Base-by-base conservation (phyloP, 1,284 basidiomycete species). In the Ceratobasidium papillatum region DNA sequence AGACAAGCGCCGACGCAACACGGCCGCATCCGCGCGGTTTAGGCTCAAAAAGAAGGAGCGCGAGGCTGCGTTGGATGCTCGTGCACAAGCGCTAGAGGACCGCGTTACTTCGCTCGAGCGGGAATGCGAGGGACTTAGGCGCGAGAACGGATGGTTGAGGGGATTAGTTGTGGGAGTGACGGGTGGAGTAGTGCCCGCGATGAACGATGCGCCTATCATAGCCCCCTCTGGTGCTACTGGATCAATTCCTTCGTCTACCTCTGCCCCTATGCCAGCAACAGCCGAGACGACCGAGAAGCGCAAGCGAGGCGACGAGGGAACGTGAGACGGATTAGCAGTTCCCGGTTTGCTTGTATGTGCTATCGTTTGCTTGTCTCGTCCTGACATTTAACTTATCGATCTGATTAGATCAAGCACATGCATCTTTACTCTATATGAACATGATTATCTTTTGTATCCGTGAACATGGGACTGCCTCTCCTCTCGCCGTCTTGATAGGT, bases 31-130 rank as follows among this genome's bases (percentile, higher is more conserved):
- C 75, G 96, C 96, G n/a, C 93, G 97, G 17, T 99, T 99, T 88
- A 88, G 97, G 75, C 85, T 96, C 80, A 99, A 99, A 89, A 99
- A 99, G 88, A 99, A 99, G 87, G 95, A 98, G 84, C 87, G 98
- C 25, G 97, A 99, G 84, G 93, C 92, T 17, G 95, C 95, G 11
- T 85, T 99, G 19, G 97, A 99, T 83, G 87, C 87, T 64, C 91
- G 91, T 79, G 91, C 94, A 22, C 96, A 96, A 84, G 95, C 98
- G 80, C 87, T 99, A n/a, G 92, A 96, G 81, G 85, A 85, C 0
- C 90, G 93, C 74, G 93, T 98, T 9, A 86, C 85, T 58, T 91
- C 94, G 79, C 87, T 99, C 8, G 93, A 96, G 83, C 89, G 93
- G 78, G 95, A 98, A 82, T 97, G 96, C 83, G 94, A 95, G 80